Conservation (phyloP, 2,329 filamentous ascomycete species). For the Hymenoscyphus infarciens region DNA sequence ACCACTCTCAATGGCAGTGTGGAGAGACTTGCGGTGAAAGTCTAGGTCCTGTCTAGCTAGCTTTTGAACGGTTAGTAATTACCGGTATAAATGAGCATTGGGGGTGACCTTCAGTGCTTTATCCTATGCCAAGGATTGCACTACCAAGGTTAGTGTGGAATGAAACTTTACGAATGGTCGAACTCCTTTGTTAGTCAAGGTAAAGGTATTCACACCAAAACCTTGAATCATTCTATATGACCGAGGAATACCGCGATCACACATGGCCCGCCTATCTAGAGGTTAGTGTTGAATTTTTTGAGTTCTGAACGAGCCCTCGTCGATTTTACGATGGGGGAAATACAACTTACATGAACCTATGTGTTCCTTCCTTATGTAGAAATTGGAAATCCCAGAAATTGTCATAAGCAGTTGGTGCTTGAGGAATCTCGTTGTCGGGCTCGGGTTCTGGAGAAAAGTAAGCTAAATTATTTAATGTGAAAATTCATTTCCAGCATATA, state of each 20-base stretch:
- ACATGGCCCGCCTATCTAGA: constrained; percentile 60
- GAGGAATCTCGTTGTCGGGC: constrained; percentile 66
- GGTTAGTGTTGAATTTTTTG: no score
- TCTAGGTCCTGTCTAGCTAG: constrained; percentile 72
- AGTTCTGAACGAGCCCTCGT: no score
- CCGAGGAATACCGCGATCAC: constrained; percentile 67
- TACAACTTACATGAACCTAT: constrained; percentile 61
- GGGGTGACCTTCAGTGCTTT: constrained; percentile 52
- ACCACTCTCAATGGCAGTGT: constrained; percentile 69
- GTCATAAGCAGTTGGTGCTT: constrained; percentile 68
- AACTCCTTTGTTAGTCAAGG: constrained; percentile 64
- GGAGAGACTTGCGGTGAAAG: constrained; percentile 76
- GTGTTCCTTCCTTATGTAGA: constrained; percentile 66
- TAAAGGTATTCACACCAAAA: constrained; percentile 79
- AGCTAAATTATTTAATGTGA: no score
- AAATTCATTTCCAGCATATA: constrained; percentile 41
- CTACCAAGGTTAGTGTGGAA: constrained; percentile 70
- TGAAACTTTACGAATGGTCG: constrained; percentile 75
- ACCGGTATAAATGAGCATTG: no score
- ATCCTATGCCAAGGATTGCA: constrained; percentile 70
- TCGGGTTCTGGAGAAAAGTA: constrained; percentile 53
- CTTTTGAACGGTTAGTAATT: constrained; percentile 42
- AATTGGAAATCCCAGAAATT: constrained; percentile 75
- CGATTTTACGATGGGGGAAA: no score
- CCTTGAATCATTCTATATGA: constrained; percentile 84